Evolutionary conservation across 805 yeast genomes (phyloP).

Genomic region (Candida takata): DNA sequence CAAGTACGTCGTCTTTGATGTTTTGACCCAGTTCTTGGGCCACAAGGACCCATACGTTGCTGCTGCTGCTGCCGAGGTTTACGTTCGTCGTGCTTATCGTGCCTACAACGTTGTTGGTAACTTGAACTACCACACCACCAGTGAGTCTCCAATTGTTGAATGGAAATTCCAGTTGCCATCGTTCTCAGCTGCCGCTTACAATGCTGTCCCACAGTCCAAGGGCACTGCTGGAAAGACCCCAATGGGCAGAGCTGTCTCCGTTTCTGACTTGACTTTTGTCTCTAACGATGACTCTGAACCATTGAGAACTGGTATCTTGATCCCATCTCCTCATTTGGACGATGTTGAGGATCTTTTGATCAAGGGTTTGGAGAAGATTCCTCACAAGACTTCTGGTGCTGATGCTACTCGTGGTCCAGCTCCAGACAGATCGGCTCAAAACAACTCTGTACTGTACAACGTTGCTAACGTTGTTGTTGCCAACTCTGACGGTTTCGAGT

Average conservation of each 20-base stretch:
- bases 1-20: conserved; percentile 93
- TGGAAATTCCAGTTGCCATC: conserved; percentile 88
- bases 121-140: conserved; percentile 52
- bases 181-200: conserved; percentile 63
- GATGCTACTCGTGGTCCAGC: conserved; percentile 36
- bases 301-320: conserved; percentile 76
- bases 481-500: conserved; percentile 63
- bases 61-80: conserved; percentile 94
- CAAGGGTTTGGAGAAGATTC: conserved; percentile 68
- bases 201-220: conserved; percentile 51
- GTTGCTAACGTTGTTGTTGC: conserved; percentile 77
- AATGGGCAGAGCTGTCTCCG: conserved; percentile 84
- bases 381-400: conserved; percentile 33
- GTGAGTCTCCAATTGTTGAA: conserved; percentile 61
- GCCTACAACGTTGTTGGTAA: conserved; percentile 87
- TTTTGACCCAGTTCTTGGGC: conserved; percentile 82
- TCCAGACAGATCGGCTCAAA: conserved; percentile 35
- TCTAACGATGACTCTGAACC: conserved; percentile 64
- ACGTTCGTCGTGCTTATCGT: conserved; percentile 93
- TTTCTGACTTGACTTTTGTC: conserved; percentile 83
- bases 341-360: conserved; percentile 79
- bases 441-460: conserved; percentile 47
- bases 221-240: conserved; percentile 33
- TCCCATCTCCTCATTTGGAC: conserved; percentile 76
- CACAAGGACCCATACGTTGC: conserved; percentile 83